Evolutionary conservation across 306 rosid species (phyloP).

Genomic region (Sechiopsis laciniata): DNA sequence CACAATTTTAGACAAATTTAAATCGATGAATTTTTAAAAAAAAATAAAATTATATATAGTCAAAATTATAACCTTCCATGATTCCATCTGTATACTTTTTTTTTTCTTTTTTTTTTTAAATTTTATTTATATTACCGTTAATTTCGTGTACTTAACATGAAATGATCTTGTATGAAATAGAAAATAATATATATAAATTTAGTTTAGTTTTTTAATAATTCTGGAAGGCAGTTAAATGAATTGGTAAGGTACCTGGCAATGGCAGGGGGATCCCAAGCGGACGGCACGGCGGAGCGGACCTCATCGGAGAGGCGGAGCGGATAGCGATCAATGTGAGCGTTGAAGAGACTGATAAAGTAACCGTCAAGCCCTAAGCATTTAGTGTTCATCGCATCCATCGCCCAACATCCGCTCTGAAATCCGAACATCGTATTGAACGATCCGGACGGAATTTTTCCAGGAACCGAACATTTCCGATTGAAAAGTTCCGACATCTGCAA

Average conservation of each 20-base stretch:
- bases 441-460: slow-evolving; percentile 82
- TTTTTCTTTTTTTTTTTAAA: too few species aligned
- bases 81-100: background rate
- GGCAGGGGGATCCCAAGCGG: slow-evolving; percentile 78
- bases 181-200: background rate
- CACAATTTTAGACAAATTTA: background rate
- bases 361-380: slow-evolving; percentile 72
- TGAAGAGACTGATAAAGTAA: slow-evolving; percentile 40
- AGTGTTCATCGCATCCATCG: slow-evolving; percentile 49
- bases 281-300: slow-evolving; percentile 56
- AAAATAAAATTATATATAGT: background rate
- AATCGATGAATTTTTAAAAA: too few species aligned
- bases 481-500: slow-evolving; percentile 74
- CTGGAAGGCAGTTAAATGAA: background rate
- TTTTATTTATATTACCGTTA: background rate
- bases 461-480: slow-evolving; percentile 46
- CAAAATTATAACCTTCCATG: background rate
- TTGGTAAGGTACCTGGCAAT: slow-evolving; percentile 59
- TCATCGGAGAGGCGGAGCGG: slow-evolving; percentile 59
- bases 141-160: background rate
- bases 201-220: background rate
- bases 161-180: background rate
- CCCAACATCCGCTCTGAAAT: slow-evolving; percentile 65
- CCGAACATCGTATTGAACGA: slow-evolving; percentile 60
- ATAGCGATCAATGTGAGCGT: slow-evolving; percentile 53